Evolutionary conservation across 2,329 filamentous ascomycete genomes (phyloP), one percentile per base, ranked within the genome.

Genomic region (Stagonosporopsis rhizophila): DNA sequence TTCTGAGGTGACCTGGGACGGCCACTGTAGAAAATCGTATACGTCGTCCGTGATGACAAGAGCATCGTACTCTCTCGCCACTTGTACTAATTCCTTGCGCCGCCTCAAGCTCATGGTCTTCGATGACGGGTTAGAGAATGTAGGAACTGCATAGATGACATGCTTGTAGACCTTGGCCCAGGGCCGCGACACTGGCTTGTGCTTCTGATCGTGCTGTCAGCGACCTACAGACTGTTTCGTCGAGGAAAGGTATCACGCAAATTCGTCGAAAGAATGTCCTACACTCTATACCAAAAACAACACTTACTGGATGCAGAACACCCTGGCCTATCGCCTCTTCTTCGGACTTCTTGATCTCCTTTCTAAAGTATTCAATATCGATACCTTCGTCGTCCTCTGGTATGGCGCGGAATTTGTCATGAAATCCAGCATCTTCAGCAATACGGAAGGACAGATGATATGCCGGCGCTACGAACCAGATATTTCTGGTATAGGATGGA

Each of bases 11-110:
- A 67, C 62, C 56, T 69, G 72, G 7, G 79, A 67, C 2, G 85
- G 83, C 91, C 92, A 97, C 72, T 93, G 90, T 5, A 98, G 81
- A 63, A 94, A 89, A 74, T 98, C 94, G 72, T 99, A 99, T 9
- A 98, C 92, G 74, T 99, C 95, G 77, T 98, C 94, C 44, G 86
- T 86, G 25, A 97, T 82, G 52, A 97, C 77, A n/a, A 98, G 82
- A 6, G 91, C 91, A 73, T 98, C 88, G 72, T 89, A 86, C 56
- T 87, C 81, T 53, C 94, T 84, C 0, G 94, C 94, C 6, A 97
- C 77, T n/a, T 80, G 79, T 22, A 98, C 87, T 4, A 98, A 82
- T 11, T 80, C 80, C 60, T 87, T 78, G 3, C 95, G 85, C 25
- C 89, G 84, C 17, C 77, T 72, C 3, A 92, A 75, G 14, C 88